A percentile compares a stretch with the other conserved stretches of the same genome.
Conservation (phyloP, 1,139 yeast genomes). For the Hansenula sp. region DNA sequence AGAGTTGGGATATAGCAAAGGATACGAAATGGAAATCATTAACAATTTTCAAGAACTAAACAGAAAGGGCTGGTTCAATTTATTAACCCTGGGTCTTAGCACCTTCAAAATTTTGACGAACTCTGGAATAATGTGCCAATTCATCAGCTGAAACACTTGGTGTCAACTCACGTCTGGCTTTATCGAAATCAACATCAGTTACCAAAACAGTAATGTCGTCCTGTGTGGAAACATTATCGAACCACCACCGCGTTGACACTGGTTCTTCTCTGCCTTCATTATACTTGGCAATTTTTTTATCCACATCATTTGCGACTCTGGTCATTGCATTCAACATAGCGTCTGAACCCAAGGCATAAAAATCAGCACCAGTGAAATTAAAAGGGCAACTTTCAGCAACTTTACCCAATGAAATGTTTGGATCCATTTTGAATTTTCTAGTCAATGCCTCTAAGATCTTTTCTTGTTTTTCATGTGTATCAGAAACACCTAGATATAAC, state of each 20-base stretch:
- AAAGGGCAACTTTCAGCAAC: slow-evolving; percentile 77
- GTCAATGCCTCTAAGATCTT: slow-evolving; percentile 87
- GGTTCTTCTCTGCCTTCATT: slow-evolving; percentile 38
- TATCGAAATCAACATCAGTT: slow-evolving; percentile 64
- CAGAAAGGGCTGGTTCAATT: background rate
- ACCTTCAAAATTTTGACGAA: slow-evolving; percentile 72
- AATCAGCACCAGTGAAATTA: slow-evolving; percentile 95
- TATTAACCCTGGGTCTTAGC: slow-evolving; percentile 9
- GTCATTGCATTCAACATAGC: slow-evolving; percentile 96
- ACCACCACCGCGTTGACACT: slow-evolving; percentile 83
- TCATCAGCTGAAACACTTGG: slow-evolving; percentile 92
- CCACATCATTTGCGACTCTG: slow-evolving; percentile 75
- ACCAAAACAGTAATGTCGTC: slow-evolving; percentile 72
- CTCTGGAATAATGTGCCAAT: slow-evolving; percentile 70
- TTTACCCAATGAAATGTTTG: slow-evolving; percentile 53
- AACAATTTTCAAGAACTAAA: background rate
- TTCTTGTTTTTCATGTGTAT: slow-evolving; percentile 83
- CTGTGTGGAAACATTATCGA: slow-evolving; percentile 71
- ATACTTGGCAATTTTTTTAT: slow-evolving; percentile 52
- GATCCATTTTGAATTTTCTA: slow-evolving; percentile 67
- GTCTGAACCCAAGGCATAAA: slow-evolving; percentile 92
- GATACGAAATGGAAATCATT: slow-evolving; percentile 16
- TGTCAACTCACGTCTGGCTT: slow-evolving; percentile 65
- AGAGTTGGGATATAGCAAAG: slow-evolving; percentile 24
- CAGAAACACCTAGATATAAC: slow-evolving; percentile 90